phyloP scores from a whole-genome alignment of 2,329 filamentous ascomycete species.

The Phoma sp. region DNA sequence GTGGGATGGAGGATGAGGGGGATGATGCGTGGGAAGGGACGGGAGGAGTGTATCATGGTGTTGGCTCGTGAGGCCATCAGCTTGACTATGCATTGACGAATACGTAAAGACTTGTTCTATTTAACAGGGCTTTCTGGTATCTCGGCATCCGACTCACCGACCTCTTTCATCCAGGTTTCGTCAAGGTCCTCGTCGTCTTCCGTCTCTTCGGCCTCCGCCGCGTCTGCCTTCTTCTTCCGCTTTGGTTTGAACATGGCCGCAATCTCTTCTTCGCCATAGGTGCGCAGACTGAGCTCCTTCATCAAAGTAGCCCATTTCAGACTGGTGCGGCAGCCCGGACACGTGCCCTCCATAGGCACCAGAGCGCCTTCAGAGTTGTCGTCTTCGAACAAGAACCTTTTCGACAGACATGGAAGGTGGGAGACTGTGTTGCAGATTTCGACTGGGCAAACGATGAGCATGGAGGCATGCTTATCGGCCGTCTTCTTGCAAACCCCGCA shows the following conservation, averaged over 20 bases:
- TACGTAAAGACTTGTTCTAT: neutral
- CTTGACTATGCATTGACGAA: too few species aligned
- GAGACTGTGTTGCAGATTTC: conserved; percentile 55
- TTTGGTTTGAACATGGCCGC: conserved; percentile 69
- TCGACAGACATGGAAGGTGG: conserved; percentile 65
- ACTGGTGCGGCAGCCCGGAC: conserved; percentile 70
- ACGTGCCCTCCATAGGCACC: conserved; percentile 72
- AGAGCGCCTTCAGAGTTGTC: conserved; percentile 50
- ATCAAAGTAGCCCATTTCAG: conserved; percentile 79
- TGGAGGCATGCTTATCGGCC: conserved; percentile 47
- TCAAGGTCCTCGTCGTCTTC: conserved; percentile 37
- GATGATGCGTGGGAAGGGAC: conserved; percentile 21
- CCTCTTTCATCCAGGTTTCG: conserved; percentile 43
- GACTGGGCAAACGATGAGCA: conserved; percentile 60
- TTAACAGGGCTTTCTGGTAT: conserved; percentile 4
- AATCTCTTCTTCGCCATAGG: conserved; percentile 73
- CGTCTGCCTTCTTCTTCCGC: conserved; percentile 44
- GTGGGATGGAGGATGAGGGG: conserved; percentile 30
- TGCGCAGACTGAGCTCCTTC: conserved; percentile 78
- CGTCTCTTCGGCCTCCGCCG: conserved; percentile 22
- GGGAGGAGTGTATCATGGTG: conserved; percentile 13
- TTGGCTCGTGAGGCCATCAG: neutral
- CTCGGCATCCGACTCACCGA: conserved; percentile 38
- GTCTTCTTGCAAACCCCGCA: conserved; percentile 59
- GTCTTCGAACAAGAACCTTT: conserved; percentile 56